Percentiles rank a stretch among this genome's conserved stretches.
Evolutionary conservation across 1,139 yeast species (phyloP).

Genomic region (Pichia sp.): DNA sequence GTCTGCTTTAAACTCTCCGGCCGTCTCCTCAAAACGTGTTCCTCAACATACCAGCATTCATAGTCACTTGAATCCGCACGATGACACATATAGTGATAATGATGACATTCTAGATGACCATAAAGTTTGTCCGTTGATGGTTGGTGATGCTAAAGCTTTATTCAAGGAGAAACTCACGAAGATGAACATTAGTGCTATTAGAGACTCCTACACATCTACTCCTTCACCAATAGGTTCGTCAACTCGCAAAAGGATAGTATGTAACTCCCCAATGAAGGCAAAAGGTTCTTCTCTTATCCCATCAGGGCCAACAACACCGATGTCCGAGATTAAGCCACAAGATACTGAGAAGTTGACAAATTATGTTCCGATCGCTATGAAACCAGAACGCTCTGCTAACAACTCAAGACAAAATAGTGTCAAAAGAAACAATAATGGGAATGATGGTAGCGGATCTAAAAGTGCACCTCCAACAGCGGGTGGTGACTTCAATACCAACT

Average conservation of each 20-base stretch:
- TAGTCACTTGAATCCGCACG: not conserved
- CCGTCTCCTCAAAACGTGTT: too few relatives aligned
- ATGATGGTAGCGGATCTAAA: not conserved
- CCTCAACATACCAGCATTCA: too few relatives aligned
- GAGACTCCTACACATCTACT: slow-evolving; percentile 14
- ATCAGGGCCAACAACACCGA: slow-evolving; percentile 15
- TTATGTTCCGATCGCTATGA: slow-evolving; percentile 18
- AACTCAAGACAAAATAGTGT: slow-evolving; percentile 13
- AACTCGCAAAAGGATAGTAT: not conserved
- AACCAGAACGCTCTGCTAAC: slow-evolving; percentile 8
- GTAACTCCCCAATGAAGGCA: slow-evolving; percentile 9
- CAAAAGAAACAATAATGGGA: slow-evolving; percentile 4
- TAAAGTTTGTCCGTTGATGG: slow-evolving; percentile 35
- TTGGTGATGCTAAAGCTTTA: slow-evolving; percentile 31
- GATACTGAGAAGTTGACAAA: slow-evolving; percentile 14
- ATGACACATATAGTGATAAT: slow-evolving; percentile 13
- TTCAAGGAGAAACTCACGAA: slow-evolving; percentile 27
- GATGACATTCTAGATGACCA: slow-evolving; percentile 25
- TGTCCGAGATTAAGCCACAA: slow-evolving; percentile 13
- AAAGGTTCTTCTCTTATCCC: slow-evolving; percentile 8
- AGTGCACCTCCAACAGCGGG: not conserved
- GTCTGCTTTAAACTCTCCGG: too few relatives aligned
- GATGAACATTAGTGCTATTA: slow-evolving; percentile 25
- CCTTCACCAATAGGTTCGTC: not conserved
- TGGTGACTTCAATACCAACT: not conserved